Base-by-base conservation (phyloP, 495 filamentous ascomycete genomes). In the Trichoderma gamsii region DNA sequence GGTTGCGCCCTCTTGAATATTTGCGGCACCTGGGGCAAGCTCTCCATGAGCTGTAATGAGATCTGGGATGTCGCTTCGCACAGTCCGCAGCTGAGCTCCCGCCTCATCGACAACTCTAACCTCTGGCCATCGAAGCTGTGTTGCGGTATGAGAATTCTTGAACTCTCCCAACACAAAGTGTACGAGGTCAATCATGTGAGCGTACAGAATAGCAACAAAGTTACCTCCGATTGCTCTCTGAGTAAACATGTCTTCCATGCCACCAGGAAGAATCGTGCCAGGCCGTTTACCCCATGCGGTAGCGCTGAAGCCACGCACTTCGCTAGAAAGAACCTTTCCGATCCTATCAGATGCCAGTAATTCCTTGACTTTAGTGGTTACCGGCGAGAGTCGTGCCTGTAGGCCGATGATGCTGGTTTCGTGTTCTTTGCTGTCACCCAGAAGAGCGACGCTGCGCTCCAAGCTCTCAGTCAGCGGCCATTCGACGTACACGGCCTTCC, bases 401-500 rank as follows among this genome's bases (percentile, higher is more conserved):
- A 86, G 70, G 6, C 85, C 85, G 1, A 88, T 80, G 4, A 84
- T 84, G 67, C 76, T 79, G 1, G 78, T 79, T 0, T 79, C 76
- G 1, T 72, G 72, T 65, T 75, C 63, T 25, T 74, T 71, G 3
- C 77, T 80, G 4, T 80, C 67, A 1, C 68, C 59, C 1, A 79
- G 76, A 68, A 89, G 67, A 56, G 83, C 80, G 65, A 78, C 65
- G 1, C 79, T 79, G 12, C 77, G 72, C 29, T 69, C 51, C 25
- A 72, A 68, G 66, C 78, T 71, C 41, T 78, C 68, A 0, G 77
- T 78, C 0, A 85, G 74, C 18, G 83, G 83, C 88, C 88, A 89
- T 72, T 90, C 88, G 38, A 84, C 78, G 66, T 77, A 88, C 12
- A 84, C 82, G 44, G 79, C 74, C 71, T 89, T 89, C 18, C 85